Base-by-base conservation (phyloP, 2,329 filamentous ascomycete species). In the Karstenula rhodostoma region DNA sequence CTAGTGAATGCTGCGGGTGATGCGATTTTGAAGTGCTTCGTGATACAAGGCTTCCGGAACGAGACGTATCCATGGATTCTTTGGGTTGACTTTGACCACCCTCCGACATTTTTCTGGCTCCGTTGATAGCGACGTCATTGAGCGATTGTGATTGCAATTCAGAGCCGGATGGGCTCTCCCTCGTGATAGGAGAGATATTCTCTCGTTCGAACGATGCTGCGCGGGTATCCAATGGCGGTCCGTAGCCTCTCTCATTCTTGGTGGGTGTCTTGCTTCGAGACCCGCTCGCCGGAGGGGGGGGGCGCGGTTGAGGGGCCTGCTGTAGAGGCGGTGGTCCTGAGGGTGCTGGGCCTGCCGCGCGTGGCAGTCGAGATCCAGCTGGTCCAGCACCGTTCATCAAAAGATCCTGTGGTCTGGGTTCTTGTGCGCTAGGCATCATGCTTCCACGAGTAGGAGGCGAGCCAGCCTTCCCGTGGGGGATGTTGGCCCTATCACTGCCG, bases 301-400 rank as follows among this genome's bases (percentile, higher is more conserved):
- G 71, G 63, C 85, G 79, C 46, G 86, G 84, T 52, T 84, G 83
- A 40, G 88, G 87, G 51, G 86, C 83, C 76, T 89, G 88, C 47
- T 87, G 86, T 56, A 86, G 84, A 25, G 88, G 88, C 52, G 89
- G 88, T 42, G 88, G 88, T 13, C 89, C 88, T 46, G 84, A 81
- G 4, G 88, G 85, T 47, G 84, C 83, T 73, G 87, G 86, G 56
- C 85, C 82, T 47, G 86, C 86, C 40, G 85, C 85, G 60, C 85
- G 82, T 42, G 88, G 88, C 61, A 89, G 78, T 61, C 87, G 82
- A 47, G 88, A 89, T 33, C 82, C 82, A 58, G 78, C 73, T 40
- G 78, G 64, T 27, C 68, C 67, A 27, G 62, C 53, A 12, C 70
- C 73, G 46, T 73, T 75, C 9, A 66, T 63, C 58, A 68, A 63